Base-by-base conservation (phyloP, 2,329 filamentous ascomycete genomes). In the Aspergillus fumigatiaffinis region DNA sequence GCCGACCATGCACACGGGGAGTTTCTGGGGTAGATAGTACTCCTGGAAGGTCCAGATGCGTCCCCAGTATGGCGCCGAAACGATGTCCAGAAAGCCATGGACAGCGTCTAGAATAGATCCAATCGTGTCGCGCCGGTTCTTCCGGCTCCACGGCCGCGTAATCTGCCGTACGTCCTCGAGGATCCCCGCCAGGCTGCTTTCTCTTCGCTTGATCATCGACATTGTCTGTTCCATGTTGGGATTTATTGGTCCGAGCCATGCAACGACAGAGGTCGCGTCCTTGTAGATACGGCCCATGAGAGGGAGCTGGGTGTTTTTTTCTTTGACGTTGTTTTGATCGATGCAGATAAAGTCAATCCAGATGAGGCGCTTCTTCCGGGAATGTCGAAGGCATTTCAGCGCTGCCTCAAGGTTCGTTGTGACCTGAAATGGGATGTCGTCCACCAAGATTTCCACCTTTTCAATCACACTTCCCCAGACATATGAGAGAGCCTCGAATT, bases 11-110 rank as follows among this genome's bases (percentile, higher is more conserved):
- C 56, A 58, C 10, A 58, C 29, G 14, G 56, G 56, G 9, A 49
- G 25, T 1, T 32, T 20, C 4, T 5, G n/a, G 4, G 56, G 49
- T 3, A 55, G 52, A 26, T 50, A 47, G 25, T 55, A 58, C 49
- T 58, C 56, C 49, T 58, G 56, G 50, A 55, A 58, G 4, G 56
- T 58, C 56, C 56, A 58, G 3, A 58, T 41, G 10, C 56, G 56
- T 9, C 29, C 25, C 56, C 56, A 58, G 50, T 58, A 58, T 23
- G 50, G 44, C 25, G 48, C 53, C 9, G 25, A 50, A 44, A 14
- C 48, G 38, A 26, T 55, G 41, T 42, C 41, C 17, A 42, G 41
- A 42, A 42, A 42, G 20, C 41, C 41, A n/a, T 42, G 41, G n/a
- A 42, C n/a, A 14, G 53, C 53, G 47, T 51, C 47, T 21, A 51